A percentile compares a stretch with the other conserved stretches of the same genome.
phyloP scores from a whole-genome alignment of 108 stramenopile species.

The Skeletonema costatum region DNA sequence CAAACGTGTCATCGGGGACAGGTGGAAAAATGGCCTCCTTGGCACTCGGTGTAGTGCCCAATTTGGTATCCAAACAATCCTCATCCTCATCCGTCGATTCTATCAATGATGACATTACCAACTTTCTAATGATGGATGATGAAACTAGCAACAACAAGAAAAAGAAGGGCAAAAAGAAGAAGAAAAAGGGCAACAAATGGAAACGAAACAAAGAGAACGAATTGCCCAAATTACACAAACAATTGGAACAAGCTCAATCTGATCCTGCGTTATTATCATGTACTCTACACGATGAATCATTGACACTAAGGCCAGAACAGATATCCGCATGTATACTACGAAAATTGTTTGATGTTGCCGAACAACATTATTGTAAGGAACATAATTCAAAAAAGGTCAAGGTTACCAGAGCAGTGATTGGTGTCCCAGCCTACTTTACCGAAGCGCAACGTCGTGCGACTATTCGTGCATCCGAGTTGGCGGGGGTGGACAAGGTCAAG shows the following conservation, averaged over 20 bases:
- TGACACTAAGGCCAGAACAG: conserved; percentile 67
- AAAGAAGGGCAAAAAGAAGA: conserved; percentile 5
- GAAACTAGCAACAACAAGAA: not conserved
- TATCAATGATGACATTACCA: conserved; percentile 3
- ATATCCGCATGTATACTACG: conserved; percentile 80
- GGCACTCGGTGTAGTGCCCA: conserved; percentile 71
- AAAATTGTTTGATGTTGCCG: conserved; percentile 57
- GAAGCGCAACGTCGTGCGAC: conserved; percentile 89
- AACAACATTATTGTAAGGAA: conserved; percentile 17
- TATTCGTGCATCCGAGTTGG: conserved; percentile 77
- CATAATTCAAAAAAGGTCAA: conserved; percentile 17
- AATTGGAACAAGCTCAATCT: conserved; percentile 62
- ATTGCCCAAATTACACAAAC: conserved; percentile 47
- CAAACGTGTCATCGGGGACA: conserved; percentile 85
- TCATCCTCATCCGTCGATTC: not conserved
- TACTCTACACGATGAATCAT: conserved; percentile 5
- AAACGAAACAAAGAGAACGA: conserved; percentile 49
- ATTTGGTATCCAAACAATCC: conserved; percentile 27
- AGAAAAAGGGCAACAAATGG: conserved; percentile 32
- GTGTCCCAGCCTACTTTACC: conserved; percentile 96
- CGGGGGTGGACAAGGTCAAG: conserved; percentile 86
- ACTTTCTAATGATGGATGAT: conserved; percentile 3
- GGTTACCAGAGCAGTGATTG: conserved; percentile 88
- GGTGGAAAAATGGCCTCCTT: conserved; percentile 53
- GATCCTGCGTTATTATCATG: conserved; percentile 61